A percentile compares a stretch with the other conserved stretches of the same genome.
Conservation (phyloP, 805 yeast genomes). For the Metschnikowia arizonensis region DNA sequence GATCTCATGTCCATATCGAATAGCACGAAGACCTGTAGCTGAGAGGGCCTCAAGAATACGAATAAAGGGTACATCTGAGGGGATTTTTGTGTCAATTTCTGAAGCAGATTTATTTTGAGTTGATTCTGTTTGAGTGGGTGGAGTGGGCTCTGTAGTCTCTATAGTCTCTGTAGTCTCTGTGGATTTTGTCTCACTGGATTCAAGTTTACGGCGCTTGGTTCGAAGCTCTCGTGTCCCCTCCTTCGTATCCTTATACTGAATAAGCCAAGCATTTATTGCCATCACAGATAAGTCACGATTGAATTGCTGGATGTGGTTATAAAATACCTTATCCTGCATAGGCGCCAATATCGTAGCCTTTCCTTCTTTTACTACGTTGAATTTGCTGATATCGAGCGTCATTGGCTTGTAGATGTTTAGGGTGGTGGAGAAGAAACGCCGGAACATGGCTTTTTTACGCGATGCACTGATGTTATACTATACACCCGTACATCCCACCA, state of each 20-base stretch:
- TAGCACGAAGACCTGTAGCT: constrained; percentile 93
- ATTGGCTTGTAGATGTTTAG: constrained; percentile 6
- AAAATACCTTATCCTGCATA: constrained; percentile 79
- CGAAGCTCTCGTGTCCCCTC: constrained; percentile 24
- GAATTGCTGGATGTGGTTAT: constrained; percentile 95
- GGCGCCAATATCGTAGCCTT: constrained; percentile 79
- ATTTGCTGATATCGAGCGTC: constrained; percentile 26
- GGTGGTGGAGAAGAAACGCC: constrained; percentile 3
- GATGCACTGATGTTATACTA: not conserved
- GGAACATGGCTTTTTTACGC: constrained; percentile 5
- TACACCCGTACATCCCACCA: constrained; percentile 1
- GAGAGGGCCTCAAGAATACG: constrained; percentile 84
- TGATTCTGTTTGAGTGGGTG: too few species aligned
- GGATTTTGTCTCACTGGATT: too few species aligned
- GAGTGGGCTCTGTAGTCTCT: not conserved
- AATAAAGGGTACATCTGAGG: constrained; percentile 23
- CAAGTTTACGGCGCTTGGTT: constrained; percentile 14
- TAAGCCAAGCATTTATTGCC: constrained; percentile 84
- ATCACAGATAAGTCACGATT: constrained; percentile 86
- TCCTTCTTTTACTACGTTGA: constrained; percentile 60
- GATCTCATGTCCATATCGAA: constrained; percentile 88
- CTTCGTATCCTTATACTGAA: constrained; percentile 45
- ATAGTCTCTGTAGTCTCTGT: not conserved
- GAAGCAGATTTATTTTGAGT: too few species aligned
- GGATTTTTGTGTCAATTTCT: too few species aligned